These are phyloP conservation scores for Chalaropsis thielavioides DNA, from an alignment of 2,329 filamentous ascomycete species.

Conservation along the genomic window DNA sequence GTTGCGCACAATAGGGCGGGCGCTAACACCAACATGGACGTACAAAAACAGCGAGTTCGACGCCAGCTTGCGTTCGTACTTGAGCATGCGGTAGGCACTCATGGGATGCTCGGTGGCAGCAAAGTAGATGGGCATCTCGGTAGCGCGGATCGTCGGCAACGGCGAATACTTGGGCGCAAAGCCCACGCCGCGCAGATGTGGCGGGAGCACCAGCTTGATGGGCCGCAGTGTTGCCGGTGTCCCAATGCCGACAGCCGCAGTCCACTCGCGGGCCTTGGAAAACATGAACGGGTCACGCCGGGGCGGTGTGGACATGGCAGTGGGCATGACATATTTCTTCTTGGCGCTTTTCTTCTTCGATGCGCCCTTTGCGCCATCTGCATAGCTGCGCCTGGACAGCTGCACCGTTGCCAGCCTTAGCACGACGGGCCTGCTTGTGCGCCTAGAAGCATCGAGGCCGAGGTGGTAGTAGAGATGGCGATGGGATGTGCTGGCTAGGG, in stretches of 20 bases:
- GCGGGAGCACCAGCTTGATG: slow-evolving; percentile 2
- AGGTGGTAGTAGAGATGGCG: background rate
- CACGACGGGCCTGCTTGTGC: background rate
- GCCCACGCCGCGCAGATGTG: background rate
- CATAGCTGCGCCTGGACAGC: background rate
- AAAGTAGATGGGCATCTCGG: slow-evolving; percentile 17
- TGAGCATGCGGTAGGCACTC: slow-evolving; percentile 16
- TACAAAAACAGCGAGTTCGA: slow-evolving; percentile 17
- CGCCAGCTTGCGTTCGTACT: slow-evolving; percentile 16
- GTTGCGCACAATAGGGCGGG: slow-evolving; percentile 16
- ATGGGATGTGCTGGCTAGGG: background rate
- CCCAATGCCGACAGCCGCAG: background rate
- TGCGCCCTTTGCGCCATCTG: background rate
- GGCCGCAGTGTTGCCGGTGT: background rate
- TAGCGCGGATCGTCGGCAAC: slow-evolving; percentile 6
- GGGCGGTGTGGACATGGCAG: background rate
- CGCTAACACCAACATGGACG: slow-evolving; percentile 12
- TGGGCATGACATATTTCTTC: background rate
- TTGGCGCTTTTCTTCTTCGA: background rate
- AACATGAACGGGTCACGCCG: slow-evolving; percentile 10
- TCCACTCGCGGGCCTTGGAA: slow-evolving; percentile 8
- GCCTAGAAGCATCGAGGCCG: background rate
- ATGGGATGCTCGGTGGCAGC: slow-evolving; percentile 12
- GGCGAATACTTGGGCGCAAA: slow-evolving; percentile 11
- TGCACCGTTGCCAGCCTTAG: background rate